Conservation (phyloP, 192 early-diverging fungal genomes). For the Funneliformis mosseae region DNA sequence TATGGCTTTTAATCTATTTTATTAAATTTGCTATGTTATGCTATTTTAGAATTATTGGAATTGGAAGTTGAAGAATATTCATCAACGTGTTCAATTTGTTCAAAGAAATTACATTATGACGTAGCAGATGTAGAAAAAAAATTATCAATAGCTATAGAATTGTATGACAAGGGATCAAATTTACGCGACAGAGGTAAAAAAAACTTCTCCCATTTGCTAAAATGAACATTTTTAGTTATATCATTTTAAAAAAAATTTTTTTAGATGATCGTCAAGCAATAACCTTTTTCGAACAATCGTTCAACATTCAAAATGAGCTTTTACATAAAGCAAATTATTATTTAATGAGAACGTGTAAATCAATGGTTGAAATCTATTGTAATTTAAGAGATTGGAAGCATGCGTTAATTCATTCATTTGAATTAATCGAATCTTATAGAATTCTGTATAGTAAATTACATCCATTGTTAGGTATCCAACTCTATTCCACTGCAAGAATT, state of each 20-base stretch:
- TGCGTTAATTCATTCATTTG: constrained; percentile 22
- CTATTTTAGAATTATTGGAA: constrained; percentile 24
- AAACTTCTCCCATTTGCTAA: neutral
- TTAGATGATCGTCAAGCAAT: constrained; percentile 5
- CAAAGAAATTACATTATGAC: constrained; percentile 4
- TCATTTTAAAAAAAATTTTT: too few relatives aligned
- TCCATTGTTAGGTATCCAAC: constrained; percentile 25
- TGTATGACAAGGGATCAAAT: constrained; percentile 21
- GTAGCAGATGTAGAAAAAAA: constrained; percentile 11
- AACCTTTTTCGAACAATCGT: constrained; percentile 10
- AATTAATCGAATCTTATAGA: constrained; percentile 10
- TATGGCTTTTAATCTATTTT: neutral
- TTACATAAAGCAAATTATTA: constrained; percentile 20
- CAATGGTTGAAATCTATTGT: constrained; percentile 18
- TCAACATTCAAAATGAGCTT: constrained; percentile 20
- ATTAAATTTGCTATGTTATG: neutral
- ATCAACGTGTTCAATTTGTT: constrained; percentile 13
- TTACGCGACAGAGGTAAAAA: constrained; percentile 3
- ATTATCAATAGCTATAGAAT: neutral
- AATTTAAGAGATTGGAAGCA: constrained; percentile 4
- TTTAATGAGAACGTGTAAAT: constrained; percentile 19
- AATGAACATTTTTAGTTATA: neutral
- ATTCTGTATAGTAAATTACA: constrained; percentile 13
- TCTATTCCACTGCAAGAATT: constrained; percentile 17
- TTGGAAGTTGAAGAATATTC: constrained; percentile 12